Evolutionary conservation across 495 filamentous ascomycete genomes (phyloP).

Genomic region (Parathielavia hyrcaniae): DNA sequence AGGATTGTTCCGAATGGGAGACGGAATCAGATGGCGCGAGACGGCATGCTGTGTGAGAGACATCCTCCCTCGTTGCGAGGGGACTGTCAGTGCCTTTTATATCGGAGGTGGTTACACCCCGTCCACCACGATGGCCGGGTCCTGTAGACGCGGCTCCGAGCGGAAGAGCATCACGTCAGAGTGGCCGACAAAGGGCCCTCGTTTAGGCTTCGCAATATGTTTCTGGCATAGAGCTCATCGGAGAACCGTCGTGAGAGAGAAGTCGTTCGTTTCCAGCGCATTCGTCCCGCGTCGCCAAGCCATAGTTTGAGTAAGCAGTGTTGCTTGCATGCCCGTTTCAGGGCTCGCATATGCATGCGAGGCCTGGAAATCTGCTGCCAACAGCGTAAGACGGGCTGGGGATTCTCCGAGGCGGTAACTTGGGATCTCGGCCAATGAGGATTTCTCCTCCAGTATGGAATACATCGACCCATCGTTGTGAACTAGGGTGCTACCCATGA

Average conservation of each 20-base stretch:
- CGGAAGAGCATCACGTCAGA: background rate
- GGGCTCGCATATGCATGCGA: background rate
- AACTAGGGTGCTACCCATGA: no score
- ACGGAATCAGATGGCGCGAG: background rate
- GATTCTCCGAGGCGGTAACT: background rate
- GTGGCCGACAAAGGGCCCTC: background rate
- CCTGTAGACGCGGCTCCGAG: background rate
- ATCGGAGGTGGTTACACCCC: background rate
- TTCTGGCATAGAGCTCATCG: background rate
- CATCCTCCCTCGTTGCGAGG: background rate
- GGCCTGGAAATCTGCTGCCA: background rate
- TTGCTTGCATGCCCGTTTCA: background rate
- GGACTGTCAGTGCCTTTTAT: background rate
- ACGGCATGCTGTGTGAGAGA: background rate
- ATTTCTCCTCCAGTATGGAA: no score
- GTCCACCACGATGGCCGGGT: background rate
- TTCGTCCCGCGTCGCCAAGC: constrained; percentile 5
- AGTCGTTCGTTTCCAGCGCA: background rate
- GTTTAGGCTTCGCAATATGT: constrained; percentile 3
- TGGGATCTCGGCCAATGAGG: no score
- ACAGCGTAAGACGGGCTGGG: background rate
- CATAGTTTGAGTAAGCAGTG: background rate
- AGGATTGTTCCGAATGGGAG: background rate
- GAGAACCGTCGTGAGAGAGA: background rate
- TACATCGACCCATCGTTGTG: no score